Base-by-base conservation (phyloP, 2,329 filamentous ascomycete species). In the Trichoderma brevicompactum region DNA sequence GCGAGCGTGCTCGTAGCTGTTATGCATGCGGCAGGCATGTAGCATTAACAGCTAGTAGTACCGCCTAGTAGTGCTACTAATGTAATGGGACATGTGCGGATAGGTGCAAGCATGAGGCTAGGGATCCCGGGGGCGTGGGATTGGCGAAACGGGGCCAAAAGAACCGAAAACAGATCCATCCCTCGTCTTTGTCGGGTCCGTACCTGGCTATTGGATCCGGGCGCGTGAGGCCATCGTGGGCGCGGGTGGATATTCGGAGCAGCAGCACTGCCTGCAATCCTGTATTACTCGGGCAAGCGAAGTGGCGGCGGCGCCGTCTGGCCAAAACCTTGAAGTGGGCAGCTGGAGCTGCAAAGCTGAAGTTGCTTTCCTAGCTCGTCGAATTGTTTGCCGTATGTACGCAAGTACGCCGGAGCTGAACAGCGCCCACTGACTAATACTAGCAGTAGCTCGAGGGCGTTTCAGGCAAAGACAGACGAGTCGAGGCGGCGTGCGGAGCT, bases 81-180 rank as follows among this genome's bases (percentile, higher is more conserved):
- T 49, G 10, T 28, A 19, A 17, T 50, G 32, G 36, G 41, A n/a
- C 40, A 48, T 38, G 61, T 40, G 61, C 50, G 52, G 43, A 50
- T 65, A 46, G 50, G 44, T 43, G 62, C 62, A 44, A 50, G 53
- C 53, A 58, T 65, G 44, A 56, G 53, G 53, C 52, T 58, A 58
- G 62, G 62, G 62, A 55, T 58, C 44, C 62, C 62, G 62, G 62
- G 52, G 62, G 62, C 44, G 43, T 65, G 62, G 62, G 62, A 65
- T 65, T 65, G 62, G 62, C 62, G 52, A 54, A 43, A 59, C 36
- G 53, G 50, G 60, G 61, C 61, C 61, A 64, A 43, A 40, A 55
- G 52, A 65, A 58, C 53, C 52, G 62, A 50, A 36, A 44, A 48
- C 50, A 58, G 62, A 65, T 56, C 43, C 62, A 58, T 58, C 10